Conservation (phyloP, 164 flowering plant genomes). For the Piper betle region DNA sequence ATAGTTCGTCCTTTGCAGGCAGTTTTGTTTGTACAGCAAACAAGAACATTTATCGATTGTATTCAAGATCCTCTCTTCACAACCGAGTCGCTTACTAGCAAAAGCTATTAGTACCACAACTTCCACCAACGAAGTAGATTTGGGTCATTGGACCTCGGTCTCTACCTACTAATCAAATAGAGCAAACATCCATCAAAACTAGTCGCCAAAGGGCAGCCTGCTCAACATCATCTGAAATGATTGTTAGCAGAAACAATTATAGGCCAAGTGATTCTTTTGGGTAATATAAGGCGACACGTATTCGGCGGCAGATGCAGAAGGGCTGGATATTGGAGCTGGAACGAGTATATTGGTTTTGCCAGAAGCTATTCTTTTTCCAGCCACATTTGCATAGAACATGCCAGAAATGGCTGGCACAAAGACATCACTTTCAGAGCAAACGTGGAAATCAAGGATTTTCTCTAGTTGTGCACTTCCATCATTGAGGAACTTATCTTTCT, state of each 20-base stretch:
- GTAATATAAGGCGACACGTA: conserved; percentile 54
- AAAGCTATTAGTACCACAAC: not conserved
- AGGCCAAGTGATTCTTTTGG: conserved; percentile 77
- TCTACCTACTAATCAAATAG: not conserved
- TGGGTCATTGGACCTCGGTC: not conserved
- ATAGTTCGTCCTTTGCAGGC: too few species aligned
- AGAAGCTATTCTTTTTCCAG: conserved; percentile 63
- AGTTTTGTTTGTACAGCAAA: too few species aligned
- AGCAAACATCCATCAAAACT: not conserved
- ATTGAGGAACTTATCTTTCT: conserved; percentile 43
- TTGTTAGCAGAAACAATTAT: conserved; percentile 70
- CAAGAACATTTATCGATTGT: too few species aligned
- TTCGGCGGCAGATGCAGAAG: conserved; percentile 37
- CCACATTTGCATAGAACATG: conserved; percentile 71
- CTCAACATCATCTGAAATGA: not conserved
- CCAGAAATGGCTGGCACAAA: conserved; percentile 94
- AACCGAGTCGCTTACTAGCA: not conserved
- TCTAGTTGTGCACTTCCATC: conserved; percentile 41
- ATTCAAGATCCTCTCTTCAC: not conserved
- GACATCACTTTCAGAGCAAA: conserved; percentile 77
- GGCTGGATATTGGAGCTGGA: conserved; percentile 36
- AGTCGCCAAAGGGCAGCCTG: not conserved
- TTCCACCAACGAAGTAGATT: too few species aligned
- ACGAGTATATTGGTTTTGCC: conserved; percentile 61
- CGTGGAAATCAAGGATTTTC: conserved; percentile 71